Evolutionary conservation across 768 basidiomycete genomes (phyloP).

Genomic region (Floccularia luteovirens): DNA sequence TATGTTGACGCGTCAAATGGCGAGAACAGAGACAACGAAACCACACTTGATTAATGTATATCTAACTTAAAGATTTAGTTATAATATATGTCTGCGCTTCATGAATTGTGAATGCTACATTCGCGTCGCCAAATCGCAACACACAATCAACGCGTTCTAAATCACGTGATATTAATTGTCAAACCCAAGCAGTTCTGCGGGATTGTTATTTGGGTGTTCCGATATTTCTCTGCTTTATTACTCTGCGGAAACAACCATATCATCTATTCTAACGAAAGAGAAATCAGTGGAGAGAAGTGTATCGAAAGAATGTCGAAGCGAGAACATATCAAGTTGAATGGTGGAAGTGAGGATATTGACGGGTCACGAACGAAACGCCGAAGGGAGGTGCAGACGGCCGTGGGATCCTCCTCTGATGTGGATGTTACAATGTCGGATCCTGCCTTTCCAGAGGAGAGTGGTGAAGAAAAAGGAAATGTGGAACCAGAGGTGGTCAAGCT

Average conservation of each 20-base stretch:
- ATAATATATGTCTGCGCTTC: not conserved
- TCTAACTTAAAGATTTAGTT: not conserved
- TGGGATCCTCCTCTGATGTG: conserved; percentile 28
- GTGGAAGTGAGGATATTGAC: conserved; percentile 22
- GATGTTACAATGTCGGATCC: conserved; percentile 29
- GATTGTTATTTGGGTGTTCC: not conserved
- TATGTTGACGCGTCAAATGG: too few species aligned
- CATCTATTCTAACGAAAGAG: too few species aligned
- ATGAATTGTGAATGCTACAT: not conserved
- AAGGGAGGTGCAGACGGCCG: conserved; percentile 24
- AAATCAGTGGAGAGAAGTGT: too few species aligned
- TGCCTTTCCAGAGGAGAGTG: conserved; percentile 13
- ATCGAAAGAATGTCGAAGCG: conserved; percentile 29
- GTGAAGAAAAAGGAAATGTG: conserved; percentile 13
- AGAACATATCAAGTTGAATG: conserved; percentile 26
- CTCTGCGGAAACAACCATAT: too few species aligned
- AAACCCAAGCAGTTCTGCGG: not conserved
- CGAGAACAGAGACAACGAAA: too few species aligned
- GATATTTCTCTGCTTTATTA: not conserved
- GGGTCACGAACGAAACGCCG: conserved; percentile 38
- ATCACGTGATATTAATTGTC: not conserved
- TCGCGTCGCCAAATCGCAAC: not conserved
- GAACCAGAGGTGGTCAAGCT: conserved; percentile 43
- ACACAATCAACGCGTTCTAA: conserved; percentile 1
- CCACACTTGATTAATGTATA: too few species aligned